phyloP scores from a whole-genome alignment of 345 rosid genomes.

The sweet orange (Citrus sinensis) region DVS_A1.0 CM039163.1:47796001-47796500 shows the following conservation, averaged over 20 bases:
- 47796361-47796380: too few species aligned
- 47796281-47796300: constrained; percentile 44
- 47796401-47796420: too few species aligned
- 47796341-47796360: constrained; percentile 7
- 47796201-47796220: constrained; percentile 36
- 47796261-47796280: constrained; percentile 62
- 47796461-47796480: too few species aligned
- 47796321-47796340: constrained; percentile 27
- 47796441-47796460: too few species aligned
- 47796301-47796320: constrained; percentile 36
- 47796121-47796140: constrained; percentile 61
- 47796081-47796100: constrained; percentile 94
- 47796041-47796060: constrained; percentile 86
- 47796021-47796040: constrained; percentile 75
- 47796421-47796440: too few species aligned
- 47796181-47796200: constrained; percentile 36
- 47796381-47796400: too few species aligned
- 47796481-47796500: too few species aligned
- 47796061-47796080: constrained; percentile 86
- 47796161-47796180: constrained; percentile 28
- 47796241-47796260: constrained; percentile 62
- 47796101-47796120: constrained; percentile 74
- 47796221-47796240: constrained; percentile 51
- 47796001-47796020: constrained; percentile 81
- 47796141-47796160: constrained; percentile 32